Base-by-base conservation (phyloP, 2,329 filamentous ascomycete species). In the Thyridium curvatum region DNA sequence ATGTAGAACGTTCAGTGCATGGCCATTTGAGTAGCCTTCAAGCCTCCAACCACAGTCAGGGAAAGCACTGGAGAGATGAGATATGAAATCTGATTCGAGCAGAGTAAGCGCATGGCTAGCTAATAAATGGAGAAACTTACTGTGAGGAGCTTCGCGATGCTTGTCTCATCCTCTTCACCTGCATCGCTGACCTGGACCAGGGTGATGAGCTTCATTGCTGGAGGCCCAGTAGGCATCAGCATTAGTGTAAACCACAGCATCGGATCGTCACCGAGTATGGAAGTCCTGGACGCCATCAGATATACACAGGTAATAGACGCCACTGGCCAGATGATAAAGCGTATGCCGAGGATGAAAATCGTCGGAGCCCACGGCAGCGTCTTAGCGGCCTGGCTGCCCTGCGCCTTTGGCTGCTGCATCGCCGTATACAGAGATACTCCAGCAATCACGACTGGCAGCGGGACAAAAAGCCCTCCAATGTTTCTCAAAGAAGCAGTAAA, bases 391-490 rank as follows among this genome's bases (percentile, higher is more conserved):
- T 26, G 17, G 33, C 39, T 18, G 18, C 15, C 34, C 12, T 35
- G 32, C 8, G 38, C 38, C 8, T 66, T 68, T 51, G 69, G 66
- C 42, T 62, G 62, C 41, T 64, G 54, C 45, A 77, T 61, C 13
- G 72, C 69, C 16, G 68, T 68, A 40, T 72, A 77, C 2, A 85
- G 66, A 46, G 79, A 80, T n/a, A 82, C 74, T 2, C 82, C 80
- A 0, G 82, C 79, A 0, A 84, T 69, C 13, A 85, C 70, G 13
- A 84, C 75, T 21, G 82, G 82, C 18, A 82, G 59, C 0, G 76
- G 70, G 1, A 81, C 77, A 51, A 85, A 85, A 1, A 85, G 63
- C 0, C 69, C 65, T 3, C 81, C 80, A 16, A 84, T 66, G 40
- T 79, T 82, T 46, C 76, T 69, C 15, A 84, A 58, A 1, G 74